Conservation (phyloP, 495 filamentous ascomycete species). For the Penicillium roqueforti region DNA sequence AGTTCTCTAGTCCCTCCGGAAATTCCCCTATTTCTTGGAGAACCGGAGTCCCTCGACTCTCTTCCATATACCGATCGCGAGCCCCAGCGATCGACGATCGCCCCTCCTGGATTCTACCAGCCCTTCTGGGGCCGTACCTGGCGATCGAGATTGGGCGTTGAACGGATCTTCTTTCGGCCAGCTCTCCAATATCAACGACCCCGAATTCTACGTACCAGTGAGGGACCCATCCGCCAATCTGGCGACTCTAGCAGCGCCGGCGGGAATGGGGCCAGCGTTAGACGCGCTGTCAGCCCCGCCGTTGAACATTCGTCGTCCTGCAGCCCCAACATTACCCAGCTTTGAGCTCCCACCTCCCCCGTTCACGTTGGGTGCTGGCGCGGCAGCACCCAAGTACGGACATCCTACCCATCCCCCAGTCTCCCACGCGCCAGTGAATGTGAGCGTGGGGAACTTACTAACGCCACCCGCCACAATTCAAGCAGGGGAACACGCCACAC, state of each 20-base stretch:
- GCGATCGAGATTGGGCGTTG: constrained; percentile 42
- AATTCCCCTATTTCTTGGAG: constrained; percentile 3
- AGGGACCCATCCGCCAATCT: constrained; percentile 34
- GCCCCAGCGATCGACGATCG: constrained; percentile 29
- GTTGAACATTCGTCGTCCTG: constrained; percentile 56
- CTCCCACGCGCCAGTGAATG: constrained; percentile 41
- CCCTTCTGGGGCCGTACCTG: constrained; percentile 37
- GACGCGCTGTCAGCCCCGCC: constrained; percentile 44
- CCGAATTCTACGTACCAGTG: constrained; percentile 35
- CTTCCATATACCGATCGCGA: constrained; percentile 29
- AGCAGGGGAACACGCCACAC: constrained; percentile 54
- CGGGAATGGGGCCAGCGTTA: constrained; percentile 44
- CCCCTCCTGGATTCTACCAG: constrained; percentile 49
- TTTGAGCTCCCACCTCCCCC: constrained; percentile 59
- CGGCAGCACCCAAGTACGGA: constrained; percentile 40
- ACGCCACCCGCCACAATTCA: constrained; percentile 59
- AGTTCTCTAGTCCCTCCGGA: constrained; percentile 1
- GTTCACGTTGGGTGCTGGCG: constrained; percentile 25
- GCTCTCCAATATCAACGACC: constrained; percentile 23
- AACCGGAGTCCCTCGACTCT: constrained; percentile 6
- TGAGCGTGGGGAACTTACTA: constrained; percentile 57
- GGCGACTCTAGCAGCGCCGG: constrained; percentile 44
- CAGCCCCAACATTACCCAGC: constrained; percentile 54
- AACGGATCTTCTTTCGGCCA: constrained; percentile 25
- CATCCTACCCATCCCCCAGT: constrained; percentile 29